Evolutionary conservation across 805 yeast genomes (phyloP), one percentile per base, ranked within the genome.

Genomic region (Saturnispora silvae): DNA sequence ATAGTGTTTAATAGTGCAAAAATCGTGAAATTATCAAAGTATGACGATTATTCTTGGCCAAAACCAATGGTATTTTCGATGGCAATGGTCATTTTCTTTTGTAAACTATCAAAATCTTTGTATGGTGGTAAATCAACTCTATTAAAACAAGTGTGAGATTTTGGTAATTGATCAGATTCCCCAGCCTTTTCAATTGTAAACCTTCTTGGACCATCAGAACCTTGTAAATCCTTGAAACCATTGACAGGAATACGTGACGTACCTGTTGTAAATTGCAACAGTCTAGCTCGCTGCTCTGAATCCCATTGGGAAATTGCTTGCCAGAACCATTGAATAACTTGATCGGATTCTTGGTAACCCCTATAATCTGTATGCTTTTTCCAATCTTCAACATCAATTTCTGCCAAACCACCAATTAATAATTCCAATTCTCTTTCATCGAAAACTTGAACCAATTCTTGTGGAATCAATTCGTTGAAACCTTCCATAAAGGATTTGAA

Each of bases 321-420:
- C 98, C 98, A 92, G 74, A 92, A 92, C 98, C 98, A 92, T 65
- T 89, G 94, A 49, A 92, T 78, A 35, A 86, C 96, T 63, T 86
- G 95, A 62, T 92, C 98, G 46, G 76, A 76, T 63, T 92, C 97
- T 57, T 86, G 89, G 62, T 89, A 92, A 4, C 98, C 98, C 65
- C 98, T 77, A 64, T 92, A 92, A 61, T 92, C 99, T 16, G 99
- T 92, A 60, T 92, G 96, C 58, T 85, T 87, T 65, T 86, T 92
- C 99, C 99, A 92, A 66, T 92, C 99, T 47, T 87, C 96, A 41
- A 89, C 82, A 60, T 92, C 98, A 52, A 92, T 89, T 53, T 92
- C 98, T 2, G 96, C 92, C 54, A 92, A 77, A 60, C 99, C 99
- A 59, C 98, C 98, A 61, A 92, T 92, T 56, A 92, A 72, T 57